Percentiles rank a stretch among this genome's conserved stretches.
These are phyloP conservation scores for Fusarium denticulatum DNA, from an alignment of 2,329 filamentous ascomycete genomes.

Conservation along the genomic window DNA sequence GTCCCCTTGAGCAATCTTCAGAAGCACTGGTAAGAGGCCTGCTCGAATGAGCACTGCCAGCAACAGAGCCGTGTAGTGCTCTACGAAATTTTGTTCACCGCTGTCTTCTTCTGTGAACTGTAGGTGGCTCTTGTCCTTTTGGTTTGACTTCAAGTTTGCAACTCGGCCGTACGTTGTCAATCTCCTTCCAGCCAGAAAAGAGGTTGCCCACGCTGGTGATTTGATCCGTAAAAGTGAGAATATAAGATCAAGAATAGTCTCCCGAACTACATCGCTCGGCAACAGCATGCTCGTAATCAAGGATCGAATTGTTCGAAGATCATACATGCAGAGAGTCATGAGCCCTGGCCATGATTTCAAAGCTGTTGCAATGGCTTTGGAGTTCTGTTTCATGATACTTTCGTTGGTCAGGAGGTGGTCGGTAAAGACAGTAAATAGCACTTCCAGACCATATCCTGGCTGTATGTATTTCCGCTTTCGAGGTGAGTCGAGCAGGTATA, in stretches of 20 bases:
- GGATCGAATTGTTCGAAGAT: slow-evolving; percentile 85
- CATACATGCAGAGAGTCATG: slow-evolving; percentile 86
- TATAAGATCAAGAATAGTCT: slow-evolving; percentile 87
- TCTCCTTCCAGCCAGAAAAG: slow-evolving; percentile 90
- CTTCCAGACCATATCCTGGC: slow-evolving; percentile 88
- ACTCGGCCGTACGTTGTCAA: slow-evolving; percentile 97
- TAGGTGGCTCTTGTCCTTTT: slow-evolving; percentile 59
- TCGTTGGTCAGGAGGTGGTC: slow-evolving; percentile 76
- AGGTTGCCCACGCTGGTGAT: slow-evolving; percentile 89
- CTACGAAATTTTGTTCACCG: slow-evolving; percentile 84
- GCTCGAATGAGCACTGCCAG: slow-evolving; percentile 86
- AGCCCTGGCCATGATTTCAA: slow-evolving; percentile 95
- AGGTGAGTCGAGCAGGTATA: slow-evolving; percentile 89
- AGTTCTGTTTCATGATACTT: slow-evolving; percentile 79
- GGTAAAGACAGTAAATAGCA: slow-evolving; percentile 91
- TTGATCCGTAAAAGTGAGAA: slow-evolving; percentile 88
- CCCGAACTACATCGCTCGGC: slow-evolving; percentile 66
- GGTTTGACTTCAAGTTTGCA: slow-evolving; percentile 76
- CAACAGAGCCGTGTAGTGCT: slow-evolving; percentile 92
- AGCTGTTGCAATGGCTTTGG: slow-evolving; percentile 90
- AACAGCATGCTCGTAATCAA: slow-evolving; percentile 73
- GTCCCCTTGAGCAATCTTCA: slow-evolving; percentile 73
- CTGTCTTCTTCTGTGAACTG: slow-evolving; percentile 71
- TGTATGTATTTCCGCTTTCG: slow-evolving; percentile 82
- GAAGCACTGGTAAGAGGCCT: slow-evolving; percentile 71